Conservation (phyloP, 805 yeast genomes). For the Candida boidinii region DNA sequence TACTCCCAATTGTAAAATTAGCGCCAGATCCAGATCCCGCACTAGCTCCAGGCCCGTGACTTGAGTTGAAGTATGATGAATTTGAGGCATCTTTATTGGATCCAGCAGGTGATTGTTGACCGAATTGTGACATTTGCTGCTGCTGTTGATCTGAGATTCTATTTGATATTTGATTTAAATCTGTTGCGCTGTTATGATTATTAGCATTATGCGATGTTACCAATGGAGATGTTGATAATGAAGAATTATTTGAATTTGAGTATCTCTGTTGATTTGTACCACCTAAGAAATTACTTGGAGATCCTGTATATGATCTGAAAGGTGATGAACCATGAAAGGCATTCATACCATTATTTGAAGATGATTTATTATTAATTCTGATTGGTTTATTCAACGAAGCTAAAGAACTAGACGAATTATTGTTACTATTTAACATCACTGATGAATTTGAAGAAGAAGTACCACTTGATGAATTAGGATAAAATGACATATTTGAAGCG, state of each 20-base stretch:
- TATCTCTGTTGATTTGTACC: too few species aligned
- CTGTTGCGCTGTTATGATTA: background rate
- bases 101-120: too few species aligned
- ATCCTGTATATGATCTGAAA: background rate
- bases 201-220: constrained; percentile 1
- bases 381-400: constrained; percentile 13
- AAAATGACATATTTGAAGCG: constrained; percentile 17
- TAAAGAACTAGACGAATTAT: constrained; percentile 6
- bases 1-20: background rate
- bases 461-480: constrained; percentile 12
- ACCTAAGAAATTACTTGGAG: background rate
- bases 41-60: too few species aligned
- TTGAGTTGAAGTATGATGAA: constrained; percentile 17
- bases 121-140: too few species aligned
- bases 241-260: constrained; percentile 1
- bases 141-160: too few species aligned
- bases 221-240: constrained; percentile 18
- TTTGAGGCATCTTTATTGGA: too few species aligned
- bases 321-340: background rate
- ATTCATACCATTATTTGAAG: too few species aligned
- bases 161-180: too few species aligned
- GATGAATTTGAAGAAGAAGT: constrained; percentile 14
- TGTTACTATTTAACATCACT: too few species aligned
- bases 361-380: constrained; percentile 9
- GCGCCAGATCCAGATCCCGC: too few species aligned